Conservation (phyloP, 169 alveolate species). For the Plasmodium yoelii region DNA sequence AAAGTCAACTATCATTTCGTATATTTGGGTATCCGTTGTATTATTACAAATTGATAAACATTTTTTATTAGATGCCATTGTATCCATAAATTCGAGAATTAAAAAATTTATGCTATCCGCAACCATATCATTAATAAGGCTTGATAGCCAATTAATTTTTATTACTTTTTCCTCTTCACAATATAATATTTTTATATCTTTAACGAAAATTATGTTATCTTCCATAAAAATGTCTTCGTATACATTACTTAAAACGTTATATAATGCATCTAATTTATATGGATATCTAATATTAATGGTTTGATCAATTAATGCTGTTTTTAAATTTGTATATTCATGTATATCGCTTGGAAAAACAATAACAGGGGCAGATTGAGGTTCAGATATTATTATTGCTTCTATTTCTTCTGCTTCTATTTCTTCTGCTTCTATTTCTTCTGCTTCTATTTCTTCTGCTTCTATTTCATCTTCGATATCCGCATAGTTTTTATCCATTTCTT, state of each 20-base stretch:
- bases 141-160: conserved; percentile 74
- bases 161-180: conserved; percentile 33
- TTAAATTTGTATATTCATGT: conserved; percentile 77
- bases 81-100: conserved; percentile 78
- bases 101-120: conserved; percentile 85
- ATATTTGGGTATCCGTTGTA: conserved; percentile 21
- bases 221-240: conserved; percentile 77
- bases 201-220: conserved; percentile 62
- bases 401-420: conserved; percentile 18
- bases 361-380: conserved; percentile 43
- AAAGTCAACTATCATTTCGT: conserved; percentile 52
- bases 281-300: conserved; percentile 79
- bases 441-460: conserved; percentile 47
- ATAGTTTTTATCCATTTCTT: not conserved
- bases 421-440: conserved; percentile 20
- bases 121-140: conserved; percentile 84
- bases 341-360: conserved; percentile 81
- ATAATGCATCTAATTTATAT: conserved; percentile 67
- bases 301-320: conserved; percentile 78
- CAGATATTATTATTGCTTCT: conserved; percentile 78
- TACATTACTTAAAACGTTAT: conserved; percentile 72
- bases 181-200: conserved; percentile 41
- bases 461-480: not conserved
- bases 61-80: conserved; percentile 15
- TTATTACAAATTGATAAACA: conserved; percentile 7